Evolutionary conservation across 192 early-diverging fungal species (phyloP).

Genomic region (Dissophora ornata): DNA sequence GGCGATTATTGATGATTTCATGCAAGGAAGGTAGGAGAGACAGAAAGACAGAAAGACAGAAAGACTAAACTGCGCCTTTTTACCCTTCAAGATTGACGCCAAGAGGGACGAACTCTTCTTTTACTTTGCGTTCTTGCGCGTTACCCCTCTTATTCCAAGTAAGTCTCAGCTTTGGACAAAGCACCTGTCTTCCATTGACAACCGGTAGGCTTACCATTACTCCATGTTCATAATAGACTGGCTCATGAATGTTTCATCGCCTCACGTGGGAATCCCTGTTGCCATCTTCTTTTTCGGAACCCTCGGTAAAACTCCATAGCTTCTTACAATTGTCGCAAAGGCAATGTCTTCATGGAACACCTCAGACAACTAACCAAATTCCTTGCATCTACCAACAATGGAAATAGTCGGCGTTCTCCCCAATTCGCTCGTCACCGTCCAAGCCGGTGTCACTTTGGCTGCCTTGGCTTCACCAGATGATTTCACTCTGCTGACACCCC

Average conservation of each 20-base stretch:
- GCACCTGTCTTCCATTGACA: not conserved
- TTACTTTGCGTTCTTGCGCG: slow-evolving; percentile 52
- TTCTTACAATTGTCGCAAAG: no score
- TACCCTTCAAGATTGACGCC: slow-evolving; percentile 27
- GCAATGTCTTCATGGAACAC: no score
- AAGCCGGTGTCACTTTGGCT: slow-evolving; percentile 57
- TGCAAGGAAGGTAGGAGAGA: no score
- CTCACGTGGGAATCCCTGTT: slow-evolving; percentile 50
- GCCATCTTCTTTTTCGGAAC: slow-evolving; percentile 51
- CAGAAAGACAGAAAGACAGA: no score
- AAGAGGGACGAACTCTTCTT: slow-evolving; percentile 50
- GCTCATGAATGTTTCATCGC: slow-evolving; percentile 59
- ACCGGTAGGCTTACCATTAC: no score
- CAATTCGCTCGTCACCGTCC: slow-evolving; percentile 51
- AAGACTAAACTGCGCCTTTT: no score
- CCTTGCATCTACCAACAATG: no score
- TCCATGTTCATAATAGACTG: slow-evolving; percentile 34
- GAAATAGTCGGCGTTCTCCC: slow-evolving; percentile 55
- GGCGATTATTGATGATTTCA: not conserved
- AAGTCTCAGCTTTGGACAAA: no score
- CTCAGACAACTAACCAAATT: not conserved
- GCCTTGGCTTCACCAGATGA: slow-evolving; percentile 52
- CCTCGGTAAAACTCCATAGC: slow-evolving; percentile 25
- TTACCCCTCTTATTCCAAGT: slow-evolving; percentile 50
- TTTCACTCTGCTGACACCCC: slow-evolving; percentile 50